Evolutionary conservation across 768 basidiomycete genomes (phyloP).

Genomic region (Lanmaoa pseudosensibilis): DNA sequence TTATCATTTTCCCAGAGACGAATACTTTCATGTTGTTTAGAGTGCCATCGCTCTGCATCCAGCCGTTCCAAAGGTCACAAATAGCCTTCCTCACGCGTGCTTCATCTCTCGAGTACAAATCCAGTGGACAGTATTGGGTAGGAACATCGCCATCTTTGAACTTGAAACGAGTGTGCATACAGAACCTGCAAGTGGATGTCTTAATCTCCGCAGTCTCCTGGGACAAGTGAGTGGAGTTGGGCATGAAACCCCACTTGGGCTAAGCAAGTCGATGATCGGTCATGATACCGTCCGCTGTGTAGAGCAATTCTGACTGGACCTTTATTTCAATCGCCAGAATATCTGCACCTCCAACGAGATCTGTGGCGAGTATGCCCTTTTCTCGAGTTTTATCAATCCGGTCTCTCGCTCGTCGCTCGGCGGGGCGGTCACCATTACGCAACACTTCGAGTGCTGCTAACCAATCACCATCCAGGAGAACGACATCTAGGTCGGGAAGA

Average conservation of each 20-base stretch:
- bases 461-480: constrained; percentile 54
- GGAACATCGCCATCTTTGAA: constrained; percentile 33
- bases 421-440: constrained; percentile 55
- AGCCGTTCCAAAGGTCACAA: constrained; percentile 67
- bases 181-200: constrained; percentile 78
- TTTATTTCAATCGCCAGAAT: constrained; percentile 85
- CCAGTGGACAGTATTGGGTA: constrained; percentile 79
- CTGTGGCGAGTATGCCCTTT: constrained; percentile 74
- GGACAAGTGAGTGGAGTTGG: constrained; percentile 61
- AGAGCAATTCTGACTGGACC: constrained; percentile 42
- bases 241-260: constrained; percentile 98
- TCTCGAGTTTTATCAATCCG: constrained; percentile 53
- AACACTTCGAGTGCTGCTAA: constrained; percentile 48
- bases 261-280: constrained; percentile 31
- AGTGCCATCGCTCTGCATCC: constrained; percentile 62
- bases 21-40: constrained; percentile 87
- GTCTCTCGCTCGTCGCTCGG: constrained; percentile 53
- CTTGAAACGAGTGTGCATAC: constrained; percentile 77
- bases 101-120: constrained; percentile 76
- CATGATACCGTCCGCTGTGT: background rate
- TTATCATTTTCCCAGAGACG: constrained; percentile 57
- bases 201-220: constrained; percentile 58
- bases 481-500: constrained; percentile 57
- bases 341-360: constrained; percentile 66
- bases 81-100: constrained; percentile 65